These are phyloP conservation scores for Protomyces inundatus DNA, from an alignment of 1,139 yeast species.

Conservation along the genomic window DNA sequence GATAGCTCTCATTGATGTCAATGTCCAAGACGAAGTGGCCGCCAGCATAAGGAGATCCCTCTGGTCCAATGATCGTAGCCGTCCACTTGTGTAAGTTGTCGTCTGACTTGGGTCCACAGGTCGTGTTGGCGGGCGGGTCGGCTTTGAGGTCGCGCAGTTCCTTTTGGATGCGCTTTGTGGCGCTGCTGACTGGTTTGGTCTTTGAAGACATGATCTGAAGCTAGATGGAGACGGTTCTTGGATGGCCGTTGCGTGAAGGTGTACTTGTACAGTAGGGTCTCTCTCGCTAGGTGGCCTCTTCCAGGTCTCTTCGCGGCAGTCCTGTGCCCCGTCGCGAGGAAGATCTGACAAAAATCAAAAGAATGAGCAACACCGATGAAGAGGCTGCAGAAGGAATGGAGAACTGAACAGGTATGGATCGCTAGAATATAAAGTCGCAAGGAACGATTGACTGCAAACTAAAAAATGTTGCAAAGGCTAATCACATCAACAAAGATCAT, in stretches of 20 bases:
- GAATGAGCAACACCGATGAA: too few relatives aligned
- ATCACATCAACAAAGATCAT: too few relatives aligned
- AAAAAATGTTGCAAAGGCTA: too few relatives aligned
- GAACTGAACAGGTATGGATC: too few relatives aligned
- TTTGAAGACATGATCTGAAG: background rate
- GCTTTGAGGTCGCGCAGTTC: constrained; percentile 13
- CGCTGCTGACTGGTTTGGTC: constrained; percentile 5
- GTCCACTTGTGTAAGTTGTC: constrained; percentile 54
- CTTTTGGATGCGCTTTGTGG: constrained; percentile 16
- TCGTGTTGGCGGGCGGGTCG: constrained; percentile 29
- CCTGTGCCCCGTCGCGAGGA: too few relatives aligned
- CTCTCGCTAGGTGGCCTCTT: too few relatives aligned
- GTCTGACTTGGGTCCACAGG: constrained; percentile 52
- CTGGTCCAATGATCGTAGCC: constrained; percentile 59
- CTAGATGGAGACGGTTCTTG: background rate
- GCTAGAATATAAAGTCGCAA: too few relatives aligned
- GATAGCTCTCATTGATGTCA: constrained; percentile 50
- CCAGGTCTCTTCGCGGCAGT: too few relatives aligned
- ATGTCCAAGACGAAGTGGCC: constrained; percentile 14
- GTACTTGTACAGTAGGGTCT: too few relatives aligned
- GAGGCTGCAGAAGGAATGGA: too few relatives aligned
- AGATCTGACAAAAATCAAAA: too few relatives aligned
- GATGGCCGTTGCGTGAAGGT: background rate
- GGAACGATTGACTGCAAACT: too few relatives aligned
- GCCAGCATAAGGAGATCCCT: constrained; percentile 14